Evolutionary conservation across 2,329 filamentous ascomycete genomes (phyloP).

Genomic region (Biscogniauxia mediterranea): DNA sequence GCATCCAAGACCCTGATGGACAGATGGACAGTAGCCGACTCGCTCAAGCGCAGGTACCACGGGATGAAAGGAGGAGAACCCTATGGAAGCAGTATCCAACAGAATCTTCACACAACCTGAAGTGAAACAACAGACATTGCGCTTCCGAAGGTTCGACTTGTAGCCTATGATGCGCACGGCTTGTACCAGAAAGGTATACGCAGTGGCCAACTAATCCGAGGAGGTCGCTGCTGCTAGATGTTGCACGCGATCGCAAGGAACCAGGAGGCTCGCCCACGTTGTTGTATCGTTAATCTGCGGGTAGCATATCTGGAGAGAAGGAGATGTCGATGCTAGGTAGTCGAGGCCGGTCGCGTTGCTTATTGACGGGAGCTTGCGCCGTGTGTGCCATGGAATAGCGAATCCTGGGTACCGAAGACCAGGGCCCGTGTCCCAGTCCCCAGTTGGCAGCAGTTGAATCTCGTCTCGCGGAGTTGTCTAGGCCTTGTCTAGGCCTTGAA

Average conservation of each 20-base stretch:
- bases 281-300: neutral
- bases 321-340: neutral
- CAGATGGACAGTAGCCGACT: neutral
- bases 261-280: neutral
- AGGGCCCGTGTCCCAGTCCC: neutral
- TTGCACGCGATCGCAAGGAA: neutral
- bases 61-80: neutral
- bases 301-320: neutral
- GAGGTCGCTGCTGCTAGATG: neutral
- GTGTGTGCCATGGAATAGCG: neutral
- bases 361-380: neutral
- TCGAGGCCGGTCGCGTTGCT: neutral
- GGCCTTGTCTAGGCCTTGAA: too few species aligned
- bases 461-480: neutral
- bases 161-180: neutral
- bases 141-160: neutral
- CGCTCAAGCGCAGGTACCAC: neutral
- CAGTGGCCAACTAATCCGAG: neutral
- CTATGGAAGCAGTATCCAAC: neutral
- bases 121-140: slow-evolving; percentile 4
- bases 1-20: neutral
- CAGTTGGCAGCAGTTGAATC: neutral
- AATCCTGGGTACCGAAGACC: neutral
- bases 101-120: neutral
- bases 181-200: neutral